These are phyloP conservation scores for Saussurea involucrata DNA, from an alignment of 129 eudicot species.

Conservation along the genomic window DNA sequence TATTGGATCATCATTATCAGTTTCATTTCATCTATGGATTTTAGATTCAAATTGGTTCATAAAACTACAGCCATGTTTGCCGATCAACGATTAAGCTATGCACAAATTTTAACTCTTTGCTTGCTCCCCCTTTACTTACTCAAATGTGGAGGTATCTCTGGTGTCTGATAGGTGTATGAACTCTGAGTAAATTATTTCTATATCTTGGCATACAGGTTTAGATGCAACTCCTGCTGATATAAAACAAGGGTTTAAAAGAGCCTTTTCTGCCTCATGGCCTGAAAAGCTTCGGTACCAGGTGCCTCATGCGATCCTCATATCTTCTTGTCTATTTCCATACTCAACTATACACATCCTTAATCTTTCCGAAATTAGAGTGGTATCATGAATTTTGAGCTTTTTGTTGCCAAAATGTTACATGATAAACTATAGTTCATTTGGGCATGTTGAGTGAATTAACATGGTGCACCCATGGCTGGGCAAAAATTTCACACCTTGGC, in stretches of 20 bases:
- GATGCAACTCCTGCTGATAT: constrained; percentile 65
- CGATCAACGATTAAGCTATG: not conserved
- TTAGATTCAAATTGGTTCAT: not conserved
- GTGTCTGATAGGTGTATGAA: not conserved
- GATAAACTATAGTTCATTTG: not conserved
- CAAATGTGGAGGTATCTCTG: not conserved
- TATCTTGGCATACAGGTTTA: constrained; percentile 42
- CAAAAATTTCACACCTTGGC: no score
- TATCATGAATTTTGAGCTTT: not conserved
- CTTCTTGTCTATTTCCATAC: not conserved
- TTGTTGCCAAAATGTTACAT: not conserved
- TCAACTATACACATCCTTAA: not conserved
- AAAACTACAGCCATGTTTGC: not conserved
- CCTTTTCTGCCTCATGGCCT: constrained; percentile 95
- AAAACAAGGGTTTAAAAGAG: constrained; percentile 90
- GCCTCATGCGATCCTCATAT: not conserved
- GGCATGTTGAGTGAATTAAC: not conserved
- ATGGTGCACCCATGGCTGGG: no score
- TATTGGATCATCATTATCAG: not conserved
- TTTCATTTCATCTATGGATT: not conserved
- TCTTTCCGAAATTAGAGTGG: not conserved
- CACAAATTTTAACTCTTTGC: not conserved
- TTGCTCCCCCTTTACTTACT: not conserved
- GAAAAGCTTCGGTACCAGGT: constrained; percentile 96
- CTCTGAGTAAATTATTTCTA: not conserved